These are phyloP conservation scores for Tricharina praecox DNA, from an alignment of 495 filamentous ascomycete genomes.

Conservation along the genomic window DNA sequence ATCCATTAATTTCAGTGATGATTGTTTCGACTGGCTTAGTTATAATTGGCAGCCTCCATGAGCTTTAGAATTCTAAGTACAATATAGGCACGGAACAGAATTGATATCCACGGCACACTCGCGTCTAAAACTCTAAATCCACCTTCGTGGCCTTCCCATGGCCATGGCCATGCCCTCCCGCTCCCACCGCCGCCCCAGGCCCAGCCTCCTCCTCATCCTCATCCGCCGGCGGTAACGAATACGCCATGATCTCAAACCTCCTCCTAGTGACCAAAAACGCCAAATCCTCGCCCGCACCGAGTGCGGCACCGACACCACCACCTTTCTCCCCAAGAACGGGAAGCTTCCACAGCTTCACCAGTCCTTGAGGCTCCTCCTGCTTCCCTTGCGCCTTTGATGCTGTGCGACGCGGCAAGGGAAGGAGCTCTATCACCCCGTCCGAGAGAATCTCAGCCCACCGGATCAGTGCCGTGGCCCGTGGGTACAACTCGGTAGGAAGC, in stretches of 20 bases:
- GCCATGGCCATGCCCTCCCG: conserved; percentile 23
- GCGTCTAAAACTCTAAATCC: conserved; percentile 53
- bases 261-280: conserved; percentile 75
- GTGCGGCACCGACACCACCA: conserved; percentile 50
- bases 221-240: conserved; percentile 76
- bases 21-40: too few species aligned
- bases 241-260: conserved; percentile 72
- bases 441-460: conserved; percentile 76
- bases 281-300: conserved; percentile 56
- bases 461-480: conserved; percentile 57
- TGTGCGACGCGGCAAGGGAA: conserved; percentile 47
- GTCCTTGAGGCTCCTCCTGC: conserved; percentile 53
- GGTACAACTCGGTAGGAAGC: conserved; percentile 63
- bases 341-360: conserved; percentile 64
- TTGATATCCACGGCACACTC: not conserved
- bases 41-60: too few species aligned
- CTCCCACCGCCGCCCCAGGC: conserved; percentile 34
- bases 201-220: conserved; percentile 56
- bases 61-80: too few species aligned
- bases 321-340: conserved; percentile 79
- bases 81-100: too few species aligned
- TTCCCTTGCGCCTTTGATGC: conserved; percentile 5
- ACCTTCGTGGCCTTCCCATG: conserved; percentile 42
- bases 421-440: conserved; percentile 77
- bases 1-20: too few species aligned